Evolutionary conservation across 1,284 basidiomycete species (phyloP).

Genomic region (Moesziomyces sp.): DNA sequence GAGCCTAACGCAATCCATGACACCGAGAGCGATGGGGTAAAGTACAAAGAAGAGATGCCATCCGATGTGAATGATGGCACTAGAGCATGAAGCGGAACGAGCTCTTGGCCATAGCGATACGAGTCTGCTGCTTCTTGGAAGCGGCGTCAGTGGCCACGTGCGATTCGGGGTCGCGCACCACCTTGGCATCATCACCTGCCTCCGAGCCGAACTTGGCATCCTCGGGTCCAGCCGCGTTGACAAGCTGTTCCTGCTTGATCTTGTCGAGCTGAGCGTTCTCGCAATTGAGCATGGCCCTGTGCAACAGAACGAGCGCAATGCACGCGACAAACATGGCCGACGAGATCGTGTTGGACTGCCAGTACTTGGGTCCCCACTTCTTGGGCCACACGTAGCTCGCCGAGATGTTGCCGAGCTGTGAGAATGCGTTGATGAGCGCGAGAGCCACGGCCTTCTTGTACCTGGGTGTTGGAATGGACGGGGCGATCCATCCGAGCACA

Average conservation of each 20-base stretch:
- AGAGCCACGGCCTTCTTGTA: slow-evolving; percentile 54
- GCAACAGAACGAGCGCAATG: slow-evolving; percentile 41
- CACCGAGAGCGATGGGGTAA: too few species aligned
- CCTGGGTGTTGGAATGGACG: slow-evolving; percentile 47
- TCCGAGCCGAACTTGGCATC: not conserved
- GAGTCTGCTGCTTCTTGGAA: slow-evolving; percentile 20
- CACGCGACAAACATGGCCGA: slow-evolving; percentile 38
- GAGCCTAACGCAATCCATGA: too few species aligned
- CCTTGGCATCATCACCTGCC: slow-evolving; percentile 2
- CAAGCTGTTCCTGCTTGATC: slow-evolving; percentile 11
- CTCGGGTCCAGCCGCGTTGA: not conserved
- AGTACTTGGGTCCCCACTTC: slow-evolving; percentile 55
- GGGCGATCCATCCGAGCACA: slow-evolving; percentile 53
- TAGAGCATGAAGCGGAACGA: slow-evolving; percentile 46
- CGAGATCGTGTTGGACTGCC: slow-evolving; percentile 52
- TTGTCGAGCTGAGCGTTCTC: slow-evolving; percentile 48
- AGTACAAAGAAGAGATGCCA: too few species aligned
- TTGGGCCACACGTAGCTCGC: slow-evolving; percentile 60
- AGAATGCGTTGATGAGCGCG: slow-evolving; percentile 68
- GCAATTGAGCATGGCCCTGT: slow-evolving; percentile 39
- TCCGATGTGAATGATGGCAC: not conserved
- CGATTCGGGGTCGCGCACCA: slow-evolving; percentile 14
- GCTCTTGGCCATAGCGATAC: slow-evolving; percentile 42
- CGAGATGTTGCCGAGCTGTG: slow-evolving; percentile 69
- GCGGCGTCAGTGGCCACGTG: slow-evolving; percentile 1